These are phyloP conservation scores for Pseudonectria foliicola DNA, from an alignment of 2,329 filamentous ascomycete species.

Conservation along the genomic window DNA sequence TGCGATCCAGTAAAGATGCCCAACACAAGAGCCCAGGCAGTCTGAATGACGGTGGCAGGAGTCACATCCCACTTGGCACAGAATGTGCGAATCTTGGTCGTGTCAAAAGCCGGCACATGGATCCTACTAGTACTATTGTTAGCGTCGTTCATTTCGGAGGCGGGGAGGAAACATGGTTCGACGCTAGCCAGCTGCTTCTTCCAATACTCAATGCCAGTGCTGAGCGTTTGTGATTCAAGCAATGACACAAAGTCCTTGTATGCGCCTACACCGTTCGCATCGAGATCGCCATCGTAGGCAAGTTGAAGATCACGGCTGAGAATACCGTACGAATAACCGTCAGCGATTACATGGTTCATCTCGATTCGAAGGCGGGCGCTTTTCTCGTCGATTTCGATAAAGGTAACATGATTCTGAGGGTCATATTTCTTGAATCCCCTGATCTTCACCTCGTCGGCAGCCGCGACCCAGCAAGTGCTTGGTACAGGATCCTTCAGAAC, in stretches of 20 bases:
- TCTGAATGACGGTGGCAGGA: conserved; percentile 41
- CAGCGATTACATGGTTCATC: conserved; percentile 26
- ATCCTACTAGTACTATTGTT: neutral
- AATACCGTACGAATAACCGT: conserved; percentile 22
- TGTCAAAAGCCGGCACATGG: conserved; percentile 5
- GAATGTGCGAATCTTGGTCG: conserved; percentile 22
- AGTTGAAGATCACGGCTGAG: conserved; percentile 22
- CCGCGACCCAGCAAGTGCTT: neutral
- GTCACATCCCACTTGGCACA: conserved; percentile 36
- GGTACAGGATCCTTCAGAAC: conserved; percentile 2
- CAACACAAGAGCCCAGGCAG: conserved; percentile 45
- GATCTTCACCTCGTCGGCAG: neutral
- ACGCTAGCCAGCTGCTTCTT: neutral
- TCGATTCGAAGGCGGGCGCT: conserved; percentile 18
- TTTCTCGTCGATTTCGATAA: conserved; percentile 4
- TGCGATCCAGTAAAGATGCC: conserved; percentile 37
- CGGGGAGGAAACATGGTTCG: conserved; percentile 11
- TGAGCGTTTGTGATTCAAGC: conserved; percentile 1
- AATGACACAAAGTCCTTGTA: conserved; percentile 5
- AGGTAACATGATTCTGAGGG: conserved; percentile 8
- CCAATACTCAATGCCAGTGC: conserved; percentile 2
- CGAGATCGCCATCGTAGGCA: conserved; percentile 15
- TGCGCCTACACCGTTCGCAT: neutral
- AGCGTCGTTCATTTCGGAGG: neutral
- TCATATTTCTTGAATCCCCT: neutral